Evolutionary conservation across 208 protist genomes (phyloP), one percentile per base, ranked within the genome.

Genomic region (Trypanosomatidae sp.): DNA sequence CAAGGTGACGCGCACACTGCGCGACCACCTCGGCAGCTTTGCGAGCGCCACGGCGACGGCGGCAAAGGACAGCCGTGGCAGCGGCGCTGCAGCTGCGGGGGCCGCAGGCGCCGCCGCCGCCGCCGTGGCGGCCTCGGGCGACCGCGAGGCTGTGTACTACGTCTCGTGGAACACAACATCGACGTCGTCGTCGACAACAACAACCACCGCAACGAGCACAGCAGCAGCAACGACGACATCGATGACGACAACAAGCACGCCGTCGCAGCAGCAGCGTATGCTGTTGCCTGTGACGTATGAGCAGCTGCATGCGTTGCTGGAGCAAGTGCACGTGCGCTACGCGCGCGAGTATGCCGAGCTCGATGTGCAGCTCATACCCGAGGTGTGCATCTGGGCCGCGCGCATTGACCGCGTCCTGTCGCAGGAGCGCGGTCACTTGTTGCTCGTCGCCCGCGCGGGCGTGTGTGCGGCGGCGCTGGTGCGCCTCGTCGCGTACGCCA

Each of bases 381-480:
- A 98, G 69, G 88, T 97, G 38, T 84, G 96, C 26, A 73, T 84
- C 15, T 91, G 88, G 73, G 59, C 98, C 7, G 76, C 95, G 2
- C 80, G 78, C 3, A 68, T 97, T n/a, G 97, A 99, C 65, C 81
- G 94, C 47, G 93, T 98, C 1, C 67, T 99, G 22, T 97, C 92
- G 22, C 66, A 85, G 53, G 72, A 92, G 44, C 84, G 92, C 21
- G 92, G 94, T 15, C 96, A 95, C 51, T 51, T 97, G 21, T 71
- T 99, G 16, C 69, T 98, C 10, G 75, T 96, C n/a, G 95, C 89
- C 8, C 80, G 83, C 25, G 78, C 78, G 15, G 96, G 97, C 20
- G 87, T 97, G 13, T 96, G 97, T 39, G 76, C 87, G 6, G 40
- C 92, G 5, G 83, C 88, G 40, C 79, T 96, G 28, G 72, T 97